A percentile compares a stretch with the other conserved stretches of the same genome.
These are phyloP conservation scores for Cystofilobasidium bisporidii DNA, from an alignment of 768 basidiomycete species.

Conservation along the genomic window DNA sequence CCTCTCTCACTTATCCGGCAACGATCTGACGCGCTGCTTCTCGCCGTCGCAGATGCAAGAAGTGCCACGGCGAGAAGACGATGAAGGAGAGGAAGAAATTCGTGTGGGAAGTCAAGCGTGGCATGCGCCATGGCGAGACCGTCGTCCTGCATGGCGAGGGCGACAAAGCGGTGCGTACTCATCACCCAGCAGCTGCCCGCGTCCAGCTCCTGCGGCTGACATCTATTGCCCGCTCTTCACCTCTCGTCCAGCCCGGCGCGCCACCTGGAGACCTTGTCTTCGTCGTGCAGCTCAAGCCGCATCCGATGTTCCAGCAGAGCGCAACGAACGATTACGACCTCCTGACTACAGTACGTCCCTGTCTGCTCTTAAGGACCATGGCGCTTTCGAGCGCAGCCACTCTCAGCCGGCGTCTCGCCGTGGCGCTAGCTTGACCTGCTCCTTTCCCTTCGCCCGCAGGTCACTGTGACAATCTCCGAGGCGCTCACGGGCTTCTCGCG, in stretches of 20 bases:
- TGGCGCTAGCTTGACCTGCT: not conserved
- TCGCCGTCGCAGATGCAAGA: conserved; percentile 95
- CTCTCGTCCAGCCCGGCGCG: conserved; percentile 58
- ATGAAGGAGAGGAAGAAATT: conserved; percentile 80
- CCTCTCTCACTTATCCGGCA: not conserved
- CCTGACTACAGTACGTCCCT: conserved; percentile 48
- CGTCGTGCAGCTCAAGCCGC: conserved; percentile 55
- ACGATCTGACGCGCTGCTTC: conserved; percentile 5
- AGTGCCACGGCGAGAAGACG: conserved; percentile 79
- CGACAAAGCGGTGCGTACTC: conserved; percentile 69
- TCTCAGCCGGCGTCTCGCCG: too few relatives aligned
- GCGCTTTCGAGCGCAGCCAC: too few relatives aligned
- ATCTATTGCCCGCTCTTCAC: too few relatives aligned
- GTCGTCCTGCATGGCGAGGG: conserved; percentile 87
- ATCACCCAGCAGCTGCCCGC: too few relatives aligned
- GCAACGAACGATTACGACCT: conserved; percentile 53
- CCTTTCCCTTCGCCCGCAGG: conserved; percentile 1
- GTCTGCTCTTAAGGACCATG: too few relatives aligned
- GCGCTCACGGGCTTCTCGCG: conserved; percentile 90
- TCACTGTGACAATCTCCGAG: conserved; percentile 84
- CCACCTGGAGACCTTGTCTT: conserved; percentile 89
- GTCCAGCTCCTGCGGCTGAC: not conserved
- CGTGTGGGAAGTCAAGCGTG: conserved; percentile 75
- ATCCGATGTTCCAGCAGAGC: conserved; percentile 69
- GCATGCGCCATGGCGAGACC: conserved; percentile 70